Evolutionary conservation across 2,329 filamentous ascomycete species (phyloP).

Genomic region (Ceratocystiopsis minuta): DNA sequence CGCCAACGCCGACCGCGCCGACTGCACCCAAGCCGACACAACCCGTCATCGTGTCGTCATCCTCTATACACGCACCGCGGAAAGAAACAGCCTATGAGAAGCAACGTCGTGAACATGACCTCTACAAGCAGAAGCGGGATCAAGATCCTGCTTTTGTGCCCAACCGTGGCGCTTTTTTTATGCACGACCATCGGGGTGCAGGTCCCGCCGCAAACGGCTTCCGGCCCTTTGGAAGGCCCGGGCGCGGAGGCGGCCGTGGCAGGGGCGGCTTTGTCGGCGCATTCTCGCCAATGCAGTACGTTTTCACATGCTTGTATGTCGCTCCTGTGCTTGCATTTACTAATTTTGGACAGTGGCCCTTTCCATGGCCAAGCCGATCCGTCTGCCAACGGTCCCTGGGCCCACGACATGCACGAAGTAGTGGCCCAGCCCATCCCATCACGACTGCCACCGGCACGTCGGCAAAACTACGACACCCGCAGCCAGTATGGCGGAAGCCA

Average conservation of each 20-base stretch:
- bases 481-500: neutral
- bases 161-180: conserved; percentile 87
- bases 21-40: conserved; percentile 14
- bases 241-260: conserved; percentile 40
- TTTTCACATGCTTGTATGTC: neutral
- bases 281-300: conserved; percentile 42
- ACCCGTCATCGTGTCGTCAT: conserved; percentile 15
- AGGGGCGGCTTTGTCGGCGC: conserved; percentile 35
- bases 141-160: conserved; percentile 87
- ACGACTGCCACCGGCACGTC: conserved; percentile 16
- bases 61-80: conserved; percentile 2
- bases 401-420: conserved; percentile 82
- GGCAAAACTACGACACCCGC: conserved; percentile 7
- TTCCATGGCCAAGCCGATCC: conserved; percentile 26
- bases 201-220: conserved; percentile 65
- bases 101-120: conserved; percentile 71
- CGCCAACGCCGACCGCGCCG: no score
- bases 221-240: conserved; percentile 47
- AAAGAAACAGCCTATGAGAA: conserved; percentile 44
- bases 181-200: conserved; percentile 79
- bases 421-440: conserved; percentile 27
- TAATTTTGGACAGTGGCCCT: conserved; percentile 15
- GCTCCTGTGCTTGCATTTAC: conserved; percentile 1
- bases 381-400: conserved; percentile 61
- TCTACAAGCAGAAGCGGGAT: conserved; percentile 75